Percentiles rank a stretch among this genome's conserved stretches.
These are phyloP conservation scores for Ganoderma resinaceum DNA, from an alignment of 1,284 basidiomycete genomes.

Conservation along the genomic window DNA sequence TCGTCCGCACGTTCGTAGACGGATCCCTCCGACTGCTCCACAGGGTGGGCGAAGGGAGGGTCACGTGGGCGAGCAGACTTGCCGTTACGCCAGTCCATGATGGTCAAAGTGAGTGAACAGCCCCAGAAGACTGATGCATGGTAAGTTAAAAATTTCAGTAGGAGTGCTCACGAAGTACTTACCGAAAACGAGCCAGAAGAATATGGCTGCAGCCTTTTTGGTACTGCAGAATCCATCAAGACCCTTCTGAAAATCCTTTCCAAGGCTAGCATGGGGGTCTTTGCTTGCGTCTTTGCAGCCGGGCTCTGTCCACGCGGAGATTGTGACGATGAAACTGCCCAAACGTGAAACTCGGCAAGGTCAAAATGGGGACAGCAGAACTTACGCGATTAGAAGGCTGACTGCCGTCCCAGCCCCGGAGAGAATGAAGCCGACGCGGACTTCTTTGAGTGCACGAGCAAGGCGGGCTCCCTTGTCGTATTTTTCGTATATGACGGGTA, in stretches of 20 bases:
- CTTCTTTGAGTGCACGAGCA: conserved; percentile 81
- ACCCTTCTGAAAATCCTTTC: conserved; percentile 71
- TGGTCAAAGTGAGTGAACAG: conserved; percentile 63
- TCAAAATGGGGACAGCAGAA: conserved; percentile 21
- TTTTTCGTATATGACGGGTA: conserved; percentile 87
- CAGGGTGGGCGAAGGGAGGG: conserved; percentile 71
- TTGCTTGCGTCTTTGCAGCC: conserved; percentile 84
- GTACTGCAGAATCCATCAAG: conserved; percentile 86
- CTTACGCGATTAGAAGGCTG: conserved; percentile 78
- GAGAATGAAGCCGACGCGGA: conserved; percentile 83
- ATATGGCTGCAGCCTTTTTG: conserved; percentile 86
- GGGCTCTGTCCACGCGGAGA: conserved; percentile 79
- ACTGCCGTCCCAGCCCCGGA: conserved; percentile 69
- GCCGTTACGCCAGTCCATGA: conserved; percentile 78
- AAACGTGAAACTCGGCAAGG: background rate
- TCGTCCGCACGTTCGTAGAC: conserved; percentile 47
- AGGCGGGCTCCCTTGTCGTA: conserved; percentile 80
- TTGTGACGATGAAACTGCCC: conserved; percentile 71
- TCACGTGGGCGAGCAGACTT: conserved; percentile 67
- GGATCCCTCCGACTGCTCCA: conserved; percentile 51
- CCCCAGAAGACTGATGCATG: conserved; percentile 64
- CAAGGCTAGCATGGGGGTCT: conserved; percentile 65
- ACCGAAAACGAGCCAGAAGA: conserved; percentile 88
- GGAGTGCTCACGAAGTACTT: conserved; percentile 21
- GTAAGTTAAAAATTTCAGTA: conserved; percentile 10